A percentile compares a stretch with the other conserved stretches of the same genome.
Conservation (phyloP, 768 basidiomycete species). For the Coprinellus micaceus region DNA sequence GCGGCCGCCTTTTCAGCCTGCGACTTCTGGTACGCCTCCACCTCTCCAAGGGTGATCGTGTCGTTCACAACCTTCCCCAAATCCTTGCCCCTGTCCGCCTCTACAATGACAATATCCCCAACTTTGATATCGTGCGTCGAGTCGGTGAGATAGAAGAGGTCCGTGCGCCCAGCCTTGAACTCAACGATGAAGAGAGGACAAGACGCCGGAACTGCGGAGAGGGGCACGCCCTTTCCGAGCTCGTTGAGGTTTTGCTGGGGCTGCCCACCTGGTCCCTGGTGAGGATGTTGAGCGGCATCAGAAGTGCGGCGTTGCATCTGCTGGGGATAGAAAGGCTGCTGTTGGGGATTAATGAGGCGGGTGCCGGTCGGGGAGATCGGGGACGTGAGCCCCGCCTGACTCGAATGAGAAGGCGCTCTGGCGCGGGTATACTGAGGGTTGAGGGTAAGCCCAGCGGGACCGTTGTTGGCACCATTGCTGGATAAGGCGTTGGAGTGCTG, state of each 20-base stretch:
- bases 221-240: conserved; percentile 86
- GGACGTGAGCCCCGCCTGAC: conserved; percentile 36
- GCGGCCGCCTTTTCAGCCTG: conserved; percentile 59
- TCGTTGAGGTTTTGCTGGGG: conserved; percentile 39
- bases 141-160: conserved; percentile 88
- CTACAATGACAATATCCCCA: conserved; percentile 93
- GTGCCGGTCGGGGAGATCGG: conserved; percentile 53
- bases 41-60: conserved; percentile 83
- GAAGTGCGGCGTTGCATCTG: conserved; percentile 41
- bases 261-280: conserved; percentile 9
- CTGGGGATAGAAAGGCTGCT: conserved; percentile 42
- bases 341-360: conserved; percentile 42
- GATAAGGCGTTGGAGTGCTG: conserved; percentile 9
- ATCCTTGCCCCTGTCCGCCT: conserved; percentile 93
- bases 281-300: conserved; percentile 28
- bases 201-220: conserved; percentile 74
- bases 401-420: conserved; percentile 39
- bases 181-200: conserved; percentile 96
- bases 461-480: conserved; percentile 18
- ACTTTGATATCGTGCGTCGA: conserved; percentile 57
- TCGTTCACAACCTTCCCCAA: conserved; percentile 90
- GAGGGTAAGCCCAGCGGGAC: conserved; percentile 12
- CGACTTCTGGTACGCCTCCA: conserved; percentile 85
- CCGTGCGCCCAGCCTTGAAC: conserved; percentile 96
- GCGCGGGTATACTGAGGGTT: conserved; percentile 36